Percentiles rank a stretch among this genome's conserved stretches.
phyloP scores from a whole-genome alignment of 2,329 filamentous ascomycete species.

The Clonostachys sp. region DNA sequence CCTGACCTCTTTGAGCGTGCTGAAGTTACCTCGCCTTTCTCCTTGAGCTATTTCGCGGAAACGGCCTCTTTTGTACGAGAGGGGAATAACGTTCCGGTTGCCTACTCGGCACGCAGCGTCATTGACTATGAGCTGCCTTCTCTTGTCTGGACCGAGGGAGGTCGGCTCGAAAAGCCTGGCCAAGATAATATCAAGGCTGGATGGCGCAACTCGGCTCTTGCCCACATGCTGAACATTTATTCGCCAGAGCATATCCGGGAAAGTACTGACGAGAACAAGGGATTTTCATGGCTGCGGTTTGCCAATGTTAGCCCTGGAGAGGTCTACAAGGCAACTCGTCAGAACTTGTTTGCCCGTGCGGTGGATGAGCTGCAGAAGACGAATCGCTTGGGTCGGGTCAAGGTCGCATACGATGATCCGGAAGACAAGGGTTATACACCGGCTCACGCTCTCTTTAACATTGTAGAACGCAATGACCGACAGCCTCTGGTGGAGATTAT shows the following conservation, averaged over 20 bases:
- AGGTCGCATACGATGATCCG: conserved; percentile 65
- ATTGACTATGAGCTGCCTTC: conserved; percentile 83
- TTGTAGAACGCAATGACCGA: conserved; percentile 65
- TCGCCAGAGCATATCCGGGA: conserved; percentile 70
- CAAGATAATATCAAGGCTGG: conserved; percentile 71
- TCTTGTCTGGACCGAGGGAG: conserved; percentile 76
- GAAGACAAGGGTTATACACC: conserved; percentile 61
- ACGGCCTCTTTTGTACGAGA: conserved; percentile 94
- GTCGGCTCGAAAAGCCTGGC: conserved; percentile 70
- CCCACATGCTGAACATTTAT: conserved; percentile 88
- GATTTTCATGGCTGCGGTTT: conserved; percentile 90
- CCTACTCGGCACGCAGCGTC: conserved; percentile 80
- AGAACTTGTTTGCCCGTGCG: conserved; percentile 70
- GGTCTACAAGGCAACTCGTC: conserved; percentile 63
- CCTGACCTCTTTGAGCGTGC: conserved; percentile 95
- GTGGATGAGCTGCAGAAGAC: conserved; percentile 50
- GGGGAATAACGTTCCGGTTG: conserved; percentile 71
- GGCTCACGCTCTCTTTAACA: conserved; percentile 75
- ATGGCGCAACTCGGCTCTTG: conserved; percentile 72
- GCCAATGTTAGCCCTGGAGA: conserved; percentile 73
- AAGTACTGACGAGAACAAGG: conserved; percentile 54
- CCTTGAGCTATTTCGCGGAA: conserved; percentile 84
- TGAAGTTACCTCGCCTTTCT: conserved; percentile 82
- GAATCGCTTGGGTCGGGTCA: conserved; percentile 61
- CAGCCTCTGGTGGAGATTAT: conserved; percentile 66